Conservation (phyloP, 169 alveolate genomes). For the Plasmodium billcollinsi region DNA sequence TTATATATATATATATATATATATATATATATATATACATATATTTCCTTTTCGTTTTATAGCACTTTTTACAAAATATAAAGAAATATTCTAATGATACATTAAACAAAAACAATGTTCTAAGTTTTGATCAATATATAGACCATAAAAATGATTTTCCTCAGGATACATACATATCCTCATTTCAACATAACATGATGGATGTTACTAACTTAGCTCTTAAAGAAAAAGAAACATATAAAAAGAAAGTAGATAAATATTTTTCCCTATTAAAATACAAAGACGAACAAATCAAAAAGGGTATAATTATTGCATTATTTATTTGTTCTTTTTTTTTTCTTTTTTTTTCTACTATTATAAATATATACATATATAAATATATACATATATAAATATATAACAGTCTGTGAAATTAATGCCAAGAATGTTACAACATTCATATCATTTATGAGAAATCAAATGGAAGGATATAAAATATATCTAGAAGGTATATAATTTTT, state of each 20-base stretch:
- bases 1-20: too few species aligned
- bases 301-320: constrained; percentile 7
- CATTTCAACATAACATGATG: constrained; percentile 49
- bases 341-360: background rate
- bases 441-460: constrained; percentile 33
- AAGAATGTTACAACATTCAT: constrained; percentile 37
- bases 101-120: background rate
- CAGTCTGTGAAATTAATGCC: constrained; percentile 57
- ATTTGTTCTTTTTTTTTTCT: background rate
- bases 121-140: background rate
- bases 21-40: background rate
- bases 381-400: background rate
- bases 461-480: constrained; percentile 59
- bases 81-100: constrained; percentile 24
- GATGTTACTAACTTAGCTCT: constrained; percentile 34
- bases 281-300: constrained; percentile 61
- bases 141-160: constrained; percentile 6
- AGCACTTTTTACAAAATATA: constrained; percentile 53
- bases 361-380: too few species aligned
- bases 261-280: constrained; percentile 51
- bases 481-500: constrained; percentile 21
- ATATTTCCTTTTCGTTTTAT: background rate
- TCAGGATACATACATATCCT: constrained; percentile 14
- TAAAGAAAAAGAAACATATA: constrained; percentile 62
- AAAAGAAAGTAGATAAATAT: constrained; percentile 68